Evolutionary conservation across 2,329 filamentous ascomycete species (phyloP), one percentile per base, ranked within the genome.

Genomic region (Diaporthe sp.): DNA sequence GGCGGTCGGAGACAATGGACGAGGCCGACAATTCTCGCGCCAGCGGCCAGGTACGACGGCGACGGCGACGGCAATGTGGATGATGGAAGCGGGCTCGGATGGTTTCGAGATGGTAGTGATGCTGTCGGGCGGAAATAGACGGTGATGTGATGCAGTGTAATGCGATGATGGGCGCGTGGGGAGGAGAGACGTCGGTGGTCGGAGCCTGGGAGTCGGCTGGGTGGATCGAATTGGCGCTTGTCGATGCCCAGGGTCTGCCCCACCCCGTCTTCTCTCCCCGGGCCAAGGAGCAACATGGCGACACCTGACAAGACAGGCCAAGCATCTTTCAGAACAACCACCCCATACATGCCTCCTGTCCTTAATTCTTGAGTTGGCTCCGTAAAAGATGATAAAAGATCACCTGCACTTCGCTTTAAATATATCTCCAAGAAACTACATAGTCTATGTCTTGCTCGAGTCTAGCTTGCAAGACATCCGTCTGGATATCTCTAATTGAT

Each of bases 81-180:
- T 73, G 37, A 31, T 59, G n/a, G 28, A 28, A 19, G 46, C 12
- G 34, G n/a, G 22, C 17, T 73, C 49, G 31, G 75, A 67, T 67
- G 69, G 49, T 46, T 28, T 44, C 25, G 53, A 59, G 73, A 77
- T 77, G 73, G 55, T n/a, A 58, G 46, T 68, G 49, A 69, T 53
- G 65, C 65, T 69, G 65, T 42, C 13, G 65, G 65, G 65, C 34
- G 31, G 49, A 31, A 37, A 53, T 39, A 19, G 69, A 58, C 39
- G 25, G 67, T 31, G 65, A 42, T 67, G 68, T 69, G 46, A 65
- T 55, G 71, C 51, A 73, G 61, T 73, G 71, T 44, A 65, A 65
- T 62, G 49, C 34, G 49, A 65, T 65, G 58, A 62, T 65, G 51
- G 25, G 39, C 71, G 59, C 51, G 70, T 65, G 71, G 49, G 71